Evolutionary conservation across 148 eudicot genomes (phyloP).

Genomic region (Silene latifolia): DNA sequence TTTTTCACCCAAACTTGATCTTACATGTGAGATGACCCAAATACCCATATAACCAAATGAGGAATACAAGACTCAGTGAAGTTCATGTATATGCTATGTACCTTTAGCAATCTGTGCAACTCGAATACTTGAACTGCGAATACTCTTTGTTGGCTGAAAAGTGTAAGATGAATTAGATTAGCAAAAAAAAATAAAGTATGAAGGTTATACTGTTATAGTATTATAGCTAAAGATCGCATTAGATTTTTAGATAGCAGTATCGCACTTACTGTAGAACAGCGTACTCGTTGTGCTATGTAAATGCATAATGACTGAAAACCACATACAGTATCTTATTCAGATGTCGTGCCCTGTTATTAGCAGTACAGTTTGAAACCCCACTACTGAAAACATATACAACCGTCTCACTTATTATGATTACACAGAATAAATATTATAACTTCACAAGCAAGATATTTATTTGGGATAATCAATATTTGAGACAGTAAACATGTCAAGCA

Average conservation of each 20-base stretch:
- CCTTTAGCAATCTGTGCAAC: conserved; percentile 93
- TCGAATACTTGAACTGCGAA: conserved; percentile 94
- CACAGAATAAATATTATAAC: neutral
- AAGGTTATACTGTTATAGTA: conserved; percentile 4
- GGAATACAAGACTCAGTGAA: neutral
- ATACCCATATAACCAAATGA: too few species aligned
- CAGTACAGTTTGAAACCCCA: neutral
- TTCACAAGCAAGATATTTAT: too few species aligned
- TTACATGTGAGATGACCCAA: neutral
- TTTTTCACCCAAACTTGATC: neutral
- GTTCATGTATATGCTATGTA: conserved; percentile 20
- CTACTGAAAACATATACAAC: neutral
- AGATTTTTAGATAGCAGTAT: neutral
- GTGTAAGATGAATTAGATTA: conserved; percentile 28
- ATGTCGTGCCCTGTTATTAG: neutral
- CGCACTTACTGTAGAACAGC: neutral
- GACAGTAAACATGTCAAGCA: neutral
- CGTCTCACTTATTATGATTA: neutral
- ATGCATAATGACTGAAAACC: conserved; percentile 18
- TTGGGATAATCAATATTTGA: neutral
- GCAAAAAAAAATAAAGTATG: neutral
- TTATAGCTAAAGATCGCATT: neutral
- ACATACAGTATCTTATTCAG: neutral
- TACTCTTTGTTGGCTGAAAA: conserved; percentile 82
- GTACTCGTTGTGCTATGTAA: neutral